Base-by-base conservation (phyloP, 495 filamentous ascomycete genomes). In the Apodospora peruviana region DNA sequence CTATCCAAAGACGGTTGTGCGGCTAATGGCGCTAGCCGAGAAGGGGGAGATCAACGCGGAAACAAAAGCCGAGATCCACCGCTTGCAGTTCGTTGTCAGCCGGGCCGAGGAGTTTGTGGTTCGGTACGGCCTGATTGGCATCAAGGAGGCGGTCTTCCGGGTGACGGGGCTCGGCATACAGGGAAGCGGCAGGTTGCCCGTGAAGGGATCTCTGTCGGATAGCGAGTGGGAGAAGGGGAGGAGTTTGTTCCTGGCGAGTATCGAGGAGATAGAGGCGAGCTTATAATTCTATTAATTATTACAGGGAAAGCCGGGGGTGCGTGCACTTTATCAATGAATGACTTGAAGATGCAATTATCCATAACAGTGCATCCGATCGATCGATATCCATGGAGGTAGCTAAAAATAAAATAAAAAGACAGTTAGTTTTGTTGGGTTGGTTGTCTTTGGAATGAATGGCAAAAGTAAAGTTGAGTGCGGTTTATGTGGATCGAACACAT, bases 131-230 rank as follows among this genome's bases (percentile, higher is more conserved):
- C 72, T 76, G 0, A 65, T 81, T 1, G 82, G 81, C 1, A 82
- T 85, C 50, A 84, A 82, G 56, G 82, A 85, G 62, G 82, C 77
- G 2, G 65, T 76, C 10, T 75, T 62, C 25, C 64, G 82, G 19
- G 53, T 80, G 18, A 62, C 75, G 12, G 73, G 75, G 0, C 70
- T 82, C 36, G 82, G 82, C 1, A 72, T 73, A 35, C 63, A 63
- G 21, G 79, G 77, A 49, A 79, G 75, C 2, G 80, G 75, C 11
- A 62, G 81, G 25, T 54, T 82, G 50, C 82, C 82, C 5, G 52
- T 84, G 8, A 42, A 53, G 1, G 80, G 76, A 0, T 72, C 71
- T 1, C 65, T 82, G 47, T 61, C 72, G 0, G 76, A 72, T 4
- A 76, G 69, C 2, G 65, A 68, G 9, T 67, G 62, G 64, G 60